Evolutionary conservation across 495 filamentous ascomycete genomes (phyloP).

Genomic region (Geopyxis carbonaria): DNA sequence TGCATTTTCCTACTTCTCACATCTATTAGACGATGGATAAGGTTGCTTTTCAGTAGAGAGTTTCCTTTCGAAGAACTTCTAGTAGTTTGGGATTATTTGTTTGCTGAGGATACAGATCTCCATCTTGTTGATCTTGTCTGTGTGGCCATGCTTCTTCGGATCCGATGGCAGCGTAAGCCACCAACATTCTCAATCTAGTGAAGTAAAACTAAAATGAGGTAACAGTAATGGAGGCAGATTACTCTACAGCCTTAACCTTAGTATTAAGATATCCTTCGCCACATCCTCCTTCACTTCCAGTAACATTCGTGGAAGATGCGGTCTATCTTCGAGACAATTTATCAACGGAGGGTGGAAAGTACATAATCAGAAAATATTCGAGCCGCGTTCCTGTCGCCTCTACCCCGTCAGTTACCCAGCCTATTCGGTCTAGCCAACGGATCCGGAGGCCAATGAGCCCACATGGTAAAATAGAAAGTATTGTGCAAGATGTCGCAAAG

Average conservation of each 20-base stretch:
- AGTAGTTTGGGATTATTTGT: constrained; percentile 74
- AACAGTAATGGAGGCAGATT: constrained; percentile 67
- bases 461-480: constrained; percentile 43
- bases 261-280: constrained; percentile 68
- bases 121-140: constrained; percentile 76
- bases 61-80: constrained; percentile 77
- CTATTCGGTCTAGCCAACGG: constrained; percentile 5
- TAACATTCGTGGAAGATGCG: constrained; percentile 76
- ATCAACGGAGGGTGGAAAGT: constrained; percentile 48
- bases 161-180: constrained; percentile 71
- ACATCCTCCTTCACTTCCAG: constrained; percentile 38
- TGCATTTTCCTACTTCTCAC: constrained; percentile 2
- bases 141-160: constrained; percentile 81
- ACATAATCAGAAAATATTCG: constrained; percentile 71
- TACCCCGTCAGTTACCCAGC: constrained; percentile 24
- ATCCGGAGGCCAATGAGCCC: constrained; percentile 13
- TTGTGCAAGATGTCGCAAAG: constrained; percentile 75
- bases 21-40: constrained; percentile 74
- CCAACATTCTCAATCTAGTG: too few species aligned
- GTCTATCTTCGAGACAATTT: constrained; percentile 65
- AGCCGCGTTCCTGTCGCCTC: constrained; percentile 39
- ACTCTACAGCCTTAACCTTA: constrained; percentile 63
- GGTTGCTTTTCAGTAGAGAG: constrained; percentile 82
- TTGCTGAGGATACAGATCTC: constrained; percentile 71
- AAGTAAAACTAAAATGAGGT: constrained; percentile 3